Evolutionary conservation across 495 filamentous ascomycete genomes (phyloP), one percentile per base, ranked within the genome.

Genomic region (Recurvomyces mirabilis): DNA sequence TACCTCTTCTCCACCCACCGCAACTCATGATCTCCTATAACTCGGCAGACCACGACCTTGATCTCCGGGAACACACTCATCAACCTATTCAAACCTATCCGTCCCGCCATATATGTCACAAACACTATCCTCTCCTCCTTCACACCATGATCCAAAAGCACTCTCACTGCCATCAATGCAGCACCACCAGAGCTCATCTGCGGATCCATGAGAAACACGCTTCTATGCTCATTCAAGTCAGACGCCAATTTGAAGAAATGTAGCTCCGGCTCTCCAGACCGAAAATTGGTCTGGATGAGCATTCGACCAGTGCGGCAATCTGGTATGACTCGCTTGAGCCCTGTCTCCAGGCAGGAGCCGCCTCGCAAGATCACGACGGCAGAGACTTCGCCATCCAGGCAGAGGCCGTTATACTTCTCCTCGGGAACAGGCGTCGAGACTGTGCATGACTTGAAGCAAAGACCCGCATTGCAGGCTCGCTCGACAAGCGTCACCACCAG

Each of bases 141-240:
- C n/a, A 96, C 87, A 1, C 91, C 91, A 57, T 96, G 87, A 63
- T 98, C 91, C 32, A 93, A 76, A 45, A 98, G 64, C 26, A 98
- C 86, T 50, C 85, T 80, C 22, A 96, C 89, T 3, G 91, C 88
- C 91, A 98, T 98, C 36, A 98, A 67, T 5, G 88, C 93, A 29
- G 91, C 86, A 24, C 87, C 89, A 14, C 91, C 91, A 47, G 80
- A 85, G 13, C 82, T 81, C 81, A 98, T 94, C 58, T 98, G 91
- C 15, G 87, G 76, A 61, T 96, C 93, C 14, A 96, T 66, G 26
- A 98, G 67, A 38, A 98, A 69, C 12, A 98, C 86, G 38, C 78
- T 77, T 46, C 80, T 75, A 59, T 94, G 81, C 49, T 69, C 58
- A 40, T 70, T 65, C 46, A 94, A 79, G 43, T 81, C 70, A 14